Conservation (phyloP, 805 yeast species). For the Kuraishia ogatae region DNA sequence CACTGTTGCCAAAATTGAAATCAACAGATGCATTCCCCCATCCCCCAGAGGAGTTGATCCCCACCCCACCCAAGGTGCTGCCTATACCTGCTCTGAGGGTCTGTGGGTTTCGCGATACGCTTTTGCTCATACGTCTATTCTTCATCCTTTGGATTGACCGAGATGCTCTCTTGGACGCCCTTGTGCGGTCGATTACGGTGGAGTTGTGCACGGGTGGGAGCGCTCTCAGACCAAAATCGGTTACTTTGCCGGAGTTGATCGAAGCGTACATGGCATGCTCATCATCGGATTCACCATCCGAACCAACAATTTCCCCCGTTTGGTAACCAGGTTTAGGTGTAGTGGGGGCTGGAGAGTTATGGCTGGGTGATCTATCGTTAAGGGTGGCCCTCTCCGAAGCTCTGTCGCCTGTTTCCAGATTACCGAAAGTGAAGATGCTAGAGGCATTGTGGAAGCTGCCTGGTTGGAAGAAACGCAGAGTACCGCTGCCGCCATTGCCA, state of each 20-base stretch:
- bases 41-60: not conserved
- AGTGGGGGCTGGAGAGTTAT: not conserved
- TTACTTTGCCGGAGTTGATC: constrained; percentile 24
- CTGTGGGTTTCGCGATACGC: constrained; percentile 11
- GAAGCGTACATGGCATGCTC: constrained; percentile 65
- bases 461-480: not conserved
- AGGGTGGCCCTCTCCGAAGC: not conserved
- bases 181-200: not conserved
- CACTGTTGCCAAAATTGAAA: not conserved
- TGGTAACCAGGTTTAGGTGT: not conserved
- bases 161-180: not conserved
- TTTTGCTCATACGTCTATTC: constrained; percentile 46
- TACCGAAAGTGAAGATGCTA: not conserved
- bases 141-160: constrained; percentile 13
- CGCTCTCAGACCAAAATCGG: not conserved
- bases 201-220: not conserved
- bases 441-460: not conserved
- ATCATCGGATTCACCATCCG: constrained; percentile 37
- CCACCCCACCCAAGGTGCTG: not conserved
- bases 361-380: not conserved
- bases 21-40: not conserved
- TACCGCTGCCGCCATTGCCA: not conserved
- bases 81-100: not conserved
- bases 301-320: constrained; percentile 10
- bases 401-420: not conserved